Conservation (phyloP, 2,329 filamentous ascomycete species). For the Penicillium sp. region DNA sequence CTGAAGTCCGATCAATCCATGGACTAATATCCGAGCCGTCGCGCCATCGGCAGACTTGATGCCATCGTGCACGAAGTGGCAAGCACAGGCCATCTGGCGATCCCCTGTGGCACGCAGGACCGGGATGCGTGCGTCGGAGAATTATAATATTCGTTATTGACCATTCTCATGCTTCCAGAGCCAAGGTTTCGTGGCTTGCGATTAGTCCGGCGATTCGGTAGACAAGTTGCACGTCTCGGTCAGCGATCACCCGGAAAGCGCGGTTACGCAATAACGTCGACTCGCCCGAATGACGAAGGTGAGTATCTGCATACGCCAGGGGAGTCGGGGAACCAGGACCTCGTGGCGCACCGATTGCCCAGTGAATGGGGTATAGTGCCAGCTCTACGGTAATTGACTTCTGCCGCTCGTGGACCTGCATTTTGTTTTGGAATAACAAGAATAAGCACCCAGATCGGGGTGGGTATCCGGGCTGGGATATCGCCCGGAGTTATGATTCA, state of each 20-base stretch:
- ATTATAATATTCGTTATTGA: constrained; percentile 7
- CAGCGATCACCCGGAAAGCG: constrained; percentile 21
- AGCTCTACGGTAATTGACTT: not conserved
- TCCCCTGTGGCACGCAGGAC: constrained; percentile 8
- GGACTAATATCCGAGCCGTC: constrained; percentile 10
- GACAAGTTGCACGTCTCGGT: not conserved
- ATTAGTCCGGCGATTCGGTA: not conserved
- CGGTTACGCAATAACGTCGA: constrained; percentile 20
- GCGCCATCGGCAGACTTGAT: constrained; percentile 15
- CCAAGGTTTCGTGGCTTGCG: constrained; percentile 8
- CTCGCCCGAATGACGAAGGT: not conserved
- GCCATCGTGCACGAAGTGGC: constrained; percentile 20
- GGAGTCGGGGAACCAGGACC: not conserved
- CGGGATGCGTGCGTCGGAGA: constrained; percentile 16
- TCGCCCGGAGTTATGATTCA: too few species aligned
- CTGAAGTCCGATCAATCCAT: constrained; percentile 14
- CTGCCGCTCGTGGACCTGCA: not conserved
- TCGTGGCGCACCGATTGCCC: not conserved
- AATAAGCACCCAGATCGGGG: too few species aligned
- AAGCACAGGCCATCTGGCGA: constrained; percentile 17
- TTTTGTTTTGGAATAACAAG: not conserved
- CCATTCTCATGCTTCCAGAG: not conserved
- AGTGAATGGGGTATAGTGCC: not conserved
- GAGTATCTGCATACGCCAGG: not conserved
- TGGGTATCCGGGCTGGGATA: too few species aligned